These are phyloP conservation scores for Trichoderma afroharzianum DNA, from an alignment of 2,329 filamentous ascomycete species.

Conservation along the genomic window DNA sequence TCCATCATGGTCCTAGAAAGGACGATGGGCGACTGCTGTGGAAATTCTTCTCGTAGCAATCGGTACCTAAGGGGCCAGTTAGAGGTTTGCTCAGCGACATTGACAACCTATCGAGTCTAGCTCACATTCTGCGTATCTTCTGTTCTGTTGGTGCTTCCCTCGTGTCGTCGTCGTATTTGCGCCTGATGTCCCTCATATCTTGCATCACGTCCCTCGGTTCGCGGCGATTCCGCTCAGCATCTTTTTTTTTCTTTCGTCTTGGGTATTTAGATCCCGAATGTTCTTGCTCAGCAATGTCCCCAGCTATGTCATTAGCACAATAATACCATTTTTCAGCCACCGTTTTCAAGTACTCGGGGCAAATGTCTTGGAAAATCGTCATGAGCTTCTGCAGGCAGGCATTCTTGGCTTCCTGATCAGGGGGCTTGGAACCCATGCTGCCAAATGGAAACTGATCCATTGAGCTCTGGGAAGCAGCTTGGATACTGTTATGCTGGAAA, in stretches of 20 bases:
- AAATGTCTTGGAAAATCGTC: slow-evolving; percentile 45
- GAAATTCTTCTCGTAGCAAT: slow-evolving; percentile 22
- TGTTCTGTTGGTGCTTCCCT: background rate
- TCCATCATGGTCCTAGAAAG: slow-evolving; percentile 17
- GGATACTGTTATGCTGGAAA: background rate
- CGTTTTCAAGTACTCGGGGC: slow-evolving; percentile 34
- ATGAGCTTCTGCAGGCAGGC: slow-evolving; percentile 21
- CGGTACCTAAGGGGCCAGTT: background rate
- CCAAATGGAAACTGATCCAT: background rate
- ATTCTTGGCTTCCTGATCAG: background rate
- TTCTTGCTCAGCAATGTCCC: slow-evolving; percentile 37
- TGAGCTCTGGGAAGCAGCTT: background rate
- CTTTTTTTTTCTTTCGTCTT: slow-evolving; percentile 22
- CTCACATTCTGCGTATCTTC: background rate
- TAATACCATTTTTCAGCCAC: slow-evolving; percentile 28
- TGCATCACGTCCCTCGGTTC: slow-evolving; percentile 19
- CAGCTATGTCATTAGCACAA: slow-evolving; percentile 32
- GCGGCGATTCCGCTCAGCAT: slow-evolving; percentile 41
- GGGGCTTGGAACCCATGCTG: background rate
- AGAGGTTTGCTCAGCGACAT: background rate
- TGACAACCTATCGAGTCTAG: background rate
- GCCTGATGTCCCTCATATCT: background rate
- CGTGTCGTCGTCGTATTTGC: background rate
- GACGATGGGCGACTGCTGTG: slow-evolving; percentile 17
- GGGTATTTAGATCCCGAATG: slow-evolving; percentile 40